Conservation (phyloP, 2,329 filamentous ascomycete species). For the Corinectria fuckeliana region DNA sequence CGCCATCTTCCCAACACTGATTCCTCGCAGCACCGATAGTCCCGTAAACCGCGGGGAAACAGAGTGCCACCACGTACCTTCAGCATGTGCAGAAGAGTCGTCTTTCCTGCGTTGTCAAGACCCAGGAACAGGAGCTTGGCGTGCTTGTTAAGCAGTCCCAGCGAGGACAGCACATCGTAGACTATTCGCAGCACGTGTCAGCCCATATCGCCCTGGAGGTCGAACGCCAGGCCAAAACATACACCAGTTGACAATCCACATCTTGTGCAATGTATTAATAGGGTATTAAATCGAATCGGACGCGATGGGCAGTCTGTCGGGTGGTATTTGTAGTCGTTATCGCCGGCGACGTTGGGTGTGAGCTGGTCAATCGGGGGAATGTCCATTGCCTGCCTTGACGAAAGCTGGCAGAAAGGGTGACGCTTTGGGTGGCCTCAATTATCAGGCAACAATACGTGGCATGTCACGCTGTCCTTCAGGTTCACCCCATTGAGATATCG, state of each 20-base stretch:
- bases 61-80: conserved; percentile 66
- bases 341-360: conserved; percentile 33
- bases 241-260: conserved; percentile 99
- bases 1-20: conserved; percentile 4
- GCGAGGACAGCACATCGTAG: conserved; percentile 86
- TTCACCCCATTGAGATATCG: conserved; percentile 23
- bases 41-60: background rate
- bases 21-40: conserved; percentile 3
- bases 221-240: conserved; percentile 50
- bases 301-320: conserved; percentile 18
- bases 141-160: conserved; percentile 93
- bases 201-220: conserved; percentile 28
- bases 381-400: conserved; percentile 25
- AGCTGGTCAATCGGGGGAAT: conserved; percentile 28
- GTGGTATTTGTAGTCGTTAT: conserved; percentile 32
- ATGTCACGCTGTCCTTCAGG: conserved; percentile 30
- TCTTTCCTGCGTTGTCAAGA: conserved; percentile 94
- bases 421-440: conserved; percentile 29
- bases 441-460: conserved; percentile 34
- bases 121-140: conserved; percentile 94
- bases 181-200: conserved; percentile 57
- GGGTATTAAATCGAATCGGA: conserved; percentile 31
- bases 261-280: conserved; percentile 51
- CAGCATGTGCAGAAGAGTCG: conserved; percentile 91
- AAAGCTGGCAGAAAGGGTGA: conserved; percentile 42